These are phyloP conservation scores for Athelia sp. DNA, from an alignment of 1,284 basidiomycete species.

Conservation along the genomic window DNA sequence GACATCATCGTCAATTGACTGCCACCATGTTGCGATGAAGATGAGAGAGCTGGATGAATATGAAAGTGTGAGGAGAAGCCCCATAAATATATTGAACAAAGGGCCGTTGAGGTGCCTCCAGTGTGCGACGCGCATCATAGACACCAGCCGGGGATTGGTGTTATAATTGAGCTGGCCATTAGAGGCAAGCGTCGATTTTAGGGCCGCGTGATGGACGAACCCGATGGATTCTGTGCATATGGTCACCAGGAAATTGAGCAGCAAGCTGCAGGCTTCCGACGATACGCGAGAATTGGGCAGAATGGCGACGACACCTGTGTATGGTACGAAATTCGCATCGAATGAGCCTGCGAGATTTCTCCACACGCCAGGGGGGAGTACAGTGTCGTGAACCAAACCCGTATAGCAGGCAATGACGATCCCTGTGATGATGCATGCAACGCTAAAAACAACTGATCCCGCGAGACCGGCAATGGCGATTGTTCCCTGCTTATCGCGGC, in stretches of 20 bases:
- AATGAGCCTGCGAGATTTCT: background rate
- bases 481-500: background rate
- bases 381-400: background rate
- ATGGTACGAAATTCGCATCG: background rate
- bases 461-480: background rate
- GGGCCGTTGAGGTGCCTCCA: conserved; percentile 4
- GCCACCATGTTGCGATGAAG: background rate
- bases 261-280: background rate
- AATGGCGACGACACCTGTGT: background rate
- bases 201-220: conserved; percentile 2
- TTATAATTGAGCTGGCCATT: conserved; percentile 1
- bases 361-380: background rate
- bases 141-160: conserved; percentile 3
- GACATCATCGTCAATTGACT: background rate
- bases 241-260: background rate
- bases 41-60: background rate
- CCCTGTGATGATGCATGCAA: background rate
- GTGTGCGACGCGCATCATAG: background rate
- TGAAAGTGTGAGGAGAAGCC: conserved; percentile 1
- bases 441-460: background rate
- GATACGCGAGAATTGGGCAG: background rate
- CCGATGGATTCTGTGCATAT: conserved; percentile 3
- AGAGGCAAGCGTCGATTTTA: conserved; percentile 1
- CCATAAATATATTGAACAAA: conserved; percentile 3
- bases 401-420: background rate